Evolutionary conservation across 228 moss, liverwort and hornwort species (phyloP).

Genomic region (Sphagnum magellanicum): DNA sequence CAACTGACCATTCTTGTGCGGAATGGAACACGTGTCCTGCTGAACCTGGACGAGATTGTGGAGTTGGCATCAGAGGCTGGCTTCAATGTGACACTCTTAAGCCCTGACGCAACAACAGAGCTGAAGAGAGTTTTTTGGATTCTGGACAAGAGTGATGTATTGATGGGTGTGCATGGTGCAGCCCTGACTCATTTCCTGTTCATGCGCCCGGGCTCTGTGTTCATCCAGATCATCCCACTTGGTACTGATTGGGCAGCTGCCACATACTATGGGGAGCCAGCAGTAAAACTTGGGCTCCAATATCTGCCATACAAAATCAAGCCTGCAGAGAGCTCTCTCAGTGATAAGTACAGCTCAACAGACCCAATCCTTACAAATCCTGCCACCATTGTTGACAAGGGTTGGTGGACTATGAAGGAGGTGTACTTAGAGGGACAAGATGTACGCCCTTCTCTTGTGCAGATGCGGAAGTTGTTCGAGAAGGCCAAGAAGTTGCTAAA

Average conservation of each 20-base stretch:
- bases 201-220: conserved; percentile 73
- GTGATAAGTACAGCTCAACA: conserved; percentile 32
- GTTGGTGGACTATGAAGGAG: conserved; percentile 68
- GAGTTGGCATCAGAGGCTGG: conserved; percentile 33
- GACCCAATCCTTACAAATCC: conserved; percentile 65
- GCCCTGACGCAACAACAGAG: conserved; percentile 44
- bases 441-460: conserved; percentile 37
- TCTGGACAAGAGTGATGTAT: conserved; percentile 60
- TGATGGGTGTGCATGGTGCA: conserved; percentile 90
- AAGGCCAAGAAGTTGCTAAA: conserved; percentile 19
- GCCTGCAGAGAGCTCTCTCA: conserved; percentile 65
- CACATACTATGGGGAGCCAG: conserved; percentile 75
- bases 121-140: conserved; percentile 65
- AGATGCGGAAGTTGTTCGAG: conserved; percentile 21
- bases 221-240: conserved; percentile 77
- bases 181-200: conserved; percentile 92
- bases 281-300: conserved; percentile 51
- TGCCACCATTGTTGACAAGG: conserved; percentile 35
- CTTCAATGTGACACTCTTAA: conserved; percentile 45
- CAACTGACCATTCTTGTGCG: conserved; percentile 61
- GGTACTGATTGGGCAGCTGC: conserved; percentile 86
- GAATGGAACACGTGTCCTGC: conserved; percentile 38
- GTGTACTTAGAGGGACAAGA: conserved; percentile 66
- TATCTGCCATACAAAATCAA: conserved; percentile 70
- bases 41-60: conserved; percentile 55